phyloP scores from a whole-genome alignment of 108 stramenopile genomes.

The Licmophora abbreviata region DNA sequence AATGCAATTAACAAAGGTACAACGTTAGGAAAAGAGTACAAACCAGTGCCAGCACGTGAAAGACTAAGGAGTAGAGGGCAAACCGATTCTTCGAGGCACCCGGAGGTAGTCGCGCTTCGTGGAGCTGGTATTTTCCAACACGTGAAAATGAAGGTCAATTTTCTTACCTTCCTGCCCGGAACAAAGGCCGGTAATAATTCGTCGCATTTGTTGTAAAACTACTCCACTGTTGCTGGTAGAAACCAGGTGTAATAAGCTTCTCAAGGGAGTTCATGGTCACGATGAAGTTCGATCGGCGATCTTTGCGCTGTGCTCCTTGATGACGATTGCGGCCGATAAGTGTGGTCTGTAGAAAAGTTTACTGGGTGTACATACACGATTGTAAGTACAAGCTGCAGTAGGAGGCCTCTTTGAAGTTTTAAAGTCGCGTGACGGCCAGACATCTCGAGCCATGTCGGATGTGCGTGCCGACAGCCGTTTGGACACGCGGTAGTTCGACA shows the following conservation, averaged over 20 bases:
- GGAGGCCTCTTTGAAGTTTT: no score
- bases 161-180: slow-evolving; percentile 40
- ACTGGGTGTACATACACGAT: no score
- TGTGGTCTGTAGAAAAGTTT: no score
- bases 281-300: no score
- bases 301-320: no score
- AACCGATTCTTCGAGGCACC: slow-evolving; percentile 1
- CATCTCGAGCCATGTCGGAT: no score
- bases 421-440: no score
- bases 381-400: no score
- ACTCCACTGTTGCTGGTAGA: slow-evolving; percentile 16
- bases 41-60: background rate
- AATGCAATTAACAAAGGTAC: slow-evolving; percentile 6
- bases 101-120: background rate
- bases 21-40: background rate
- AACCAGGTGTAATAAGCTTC: slow-evolving; percentile 22
- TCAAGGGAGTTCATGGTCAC: slow-evolving; percentile 24
- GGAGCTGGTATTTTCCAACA: background rate
- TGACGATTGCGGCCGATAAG: no score
- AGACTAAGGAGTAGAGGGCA: background rate
- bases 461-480: no score
- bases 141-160: background rate
- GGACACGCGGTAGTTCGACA: no score
- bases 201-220: slow-evolving; percentile 9
- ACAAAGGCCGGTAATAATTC: slow-evolving; percentile 37